phyloP scores from a whole-genome alignment of 176 grass and related monocot genomes.

The Avena sativa region DNA sequence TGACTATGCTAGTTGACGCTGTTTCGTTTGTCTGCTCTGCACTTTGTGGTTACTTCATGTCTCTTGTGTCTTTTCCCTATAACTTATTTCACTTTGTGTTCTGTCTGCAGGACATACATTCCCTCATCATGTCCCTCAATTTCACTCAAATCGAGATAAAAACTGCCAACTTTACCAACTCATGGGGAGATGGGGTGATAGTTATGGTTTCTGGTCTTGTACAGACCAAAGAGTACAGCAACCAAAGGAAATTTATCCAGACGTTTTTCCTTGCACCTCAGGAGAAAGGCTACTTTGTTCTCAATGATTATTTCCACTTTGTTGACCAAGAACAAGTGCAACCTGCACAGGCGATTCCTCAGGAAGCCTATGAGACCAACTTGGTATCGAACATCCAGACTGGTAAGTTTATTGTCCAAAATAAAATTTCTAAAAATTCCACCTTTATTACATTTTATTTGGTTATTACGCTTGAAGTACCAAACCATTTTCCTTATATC shows the following conservation, averaged over 20 bases:
- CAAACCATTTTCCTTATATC: neutral
- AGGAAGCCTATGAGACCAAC: conserved; percentile 66
- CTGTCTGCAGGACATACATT: conserved; percentile 80
- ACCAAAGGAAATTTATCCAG: conserved; percentile 86
- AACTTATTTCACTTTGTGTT: neutral
- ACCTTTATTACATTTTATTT: neutral
- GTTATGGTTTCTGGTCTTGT: conserved; percentile 90
- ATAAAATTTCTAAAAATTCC: neutral
- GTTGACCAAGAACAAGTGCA: conserved; percentile 91
- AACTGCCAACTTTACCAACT: conserved; percentile 76
- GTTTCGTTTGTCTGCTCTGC: no score
- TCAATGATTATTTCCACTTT: conserved; percentile 94
- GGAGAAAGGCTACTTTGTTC: conserved; percentile 97
- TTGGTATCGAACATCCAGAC: conserved; percentile 42
- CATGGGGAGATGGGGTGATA: conserved; percentile 85
- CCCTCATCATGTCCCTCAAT: conserved; percentile 80
- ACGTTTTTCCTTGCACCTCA: conserved; percentile 95
- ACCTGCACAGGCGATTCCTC: conserved; percentile 40
- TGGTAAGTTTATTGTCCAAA: conserved; percentile 12
- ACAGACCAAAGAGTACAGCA: conserved; percentile 71
- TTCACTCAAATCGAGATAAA: conserved; percentile 95
- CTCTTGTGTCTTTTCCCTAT: neutral
- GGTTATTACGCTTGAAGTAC: neutral
- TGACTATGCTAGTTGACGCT: neutral
- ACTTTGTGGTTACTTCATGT: neutral